A percentile compares a stretch with the other conserved stretches of the same genome.
phyloP scores from a whole-genome alignment of 75 land plant genomes.

The Azolla pinnata region DNA sequence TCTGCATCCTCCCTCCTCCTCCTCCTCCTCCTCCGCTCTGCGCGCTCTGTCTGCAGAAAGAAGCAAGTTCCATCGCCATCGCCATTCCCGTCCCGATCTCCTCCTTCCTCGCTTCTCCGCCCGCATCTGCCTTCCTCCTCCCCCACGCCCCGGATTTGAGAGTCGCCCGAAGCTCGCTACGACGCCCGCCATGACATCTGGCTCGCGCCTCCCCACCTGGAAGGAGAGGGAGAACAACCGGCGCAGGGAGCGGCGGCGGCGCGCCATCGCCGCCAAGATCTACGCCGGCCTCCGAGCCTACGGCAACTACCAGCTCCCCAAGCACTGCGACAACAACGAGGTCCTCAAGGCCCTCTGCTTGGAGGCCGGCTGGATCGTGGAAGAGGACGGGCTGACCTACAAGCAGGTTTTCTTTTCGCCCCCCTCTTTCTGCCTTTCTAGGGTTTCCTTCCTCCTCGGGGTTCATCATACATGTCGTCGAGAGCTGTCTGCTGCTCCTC shows the following conservation, averaged over 20 bases:
- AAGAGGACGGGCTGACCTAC: constrained; percentile 42
- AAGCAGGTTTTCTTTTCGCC: constrained; percentile 20
- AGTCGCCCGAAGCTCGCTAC: too few species aligned
- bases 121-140: too few species aligned
- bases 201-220: constrained; percentile 39
- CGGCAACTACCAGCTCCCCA: constrained; percentile 50
- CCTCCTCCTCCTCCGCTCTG: too few species aligned
- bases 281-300: constrained; percentile 32
- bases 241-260: constrained; percentile 41
- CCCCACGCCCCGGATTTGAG: too few species aligned
- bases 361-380: constrained; percentile 46
- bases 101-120: too few species aligned
- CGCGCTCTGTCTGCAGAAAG: too few species aligned
- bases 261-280: constrained; percentile 48
- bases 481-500: too few species aligned
- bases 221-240: constrained; percentile 50
- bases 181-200: constrained; percentile 35
- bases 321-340: constrained; percentile 54
- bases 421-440: neutral
- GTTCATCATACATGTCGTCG: too few species aligned
- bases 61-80: too few species aligned
- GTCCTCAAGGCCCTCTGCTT: constrained; percentile 45
- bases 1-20: too few species aligned
- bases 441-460: neutral
- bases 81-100: too few species aligned